Evolutionary conservation across 2,329 filamentous ascomycete genomes (phyloP).

Genomic region (Domatiomyces globalis): DNA sequence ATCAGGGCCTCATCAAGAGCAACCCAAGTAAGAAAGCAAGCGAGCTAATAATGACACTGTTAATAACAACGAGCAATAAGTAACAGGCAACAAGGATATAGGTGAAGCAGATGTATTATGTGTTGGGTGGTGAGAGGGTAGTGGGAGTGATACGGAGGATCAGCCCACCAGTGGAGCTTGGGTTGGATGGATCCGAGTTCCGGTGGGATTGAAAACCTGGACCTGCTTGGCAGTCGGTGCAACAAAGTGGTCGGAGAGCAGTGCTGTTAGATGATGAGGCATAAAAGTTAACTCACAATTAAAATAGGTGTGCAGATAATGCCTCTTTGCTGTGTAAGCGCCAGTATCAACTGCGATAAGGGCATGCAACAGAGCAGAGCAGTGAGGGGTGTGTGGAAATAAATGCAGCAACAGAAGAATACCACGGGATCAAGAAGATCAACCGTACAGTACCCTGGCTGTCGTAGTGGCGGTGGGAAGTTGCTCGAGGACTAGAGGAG

Average conservation of each 20-base stretch:
- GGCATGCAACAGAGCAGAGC: background rate
- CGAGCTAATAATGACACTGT: slow-evolving; percentile 11
- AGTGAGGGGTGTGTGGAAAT: background rate
- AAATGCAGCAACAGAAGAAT: slow-evolving; percentile 4
- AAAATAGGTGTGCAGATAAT: slow-evolving; percentile 1
- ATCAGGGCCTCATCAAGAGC: slow-evolving; percentile 16
- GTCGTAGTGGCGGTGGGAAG: background rate
- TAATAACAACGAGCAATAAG: slow-evolving; percentile 9
- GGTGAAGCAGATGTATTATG: slow-evolving; percentile 3
- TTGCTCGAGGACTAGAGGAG: background rate
- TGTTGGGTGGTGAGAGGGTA: slow-evolving; percentile 5
- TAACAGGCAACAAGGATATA: slow-evolving; percentile 3
- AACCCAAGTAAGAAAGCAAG: slow-evolving; percentile 10
- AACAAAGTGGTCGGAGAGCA: background rate
- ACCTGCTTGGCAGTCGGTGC: background rate
- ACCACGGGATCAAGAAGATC: slow-evolving; percentile 17
- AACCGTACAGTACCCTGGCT: slow-evolving; percentile 13
- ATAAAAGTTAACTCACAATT: background rate
- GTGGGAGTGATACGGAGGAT: slow-evolving; percentile 1
- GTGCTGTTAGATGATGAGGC: background rate
- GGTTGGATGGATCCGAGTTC: background rate
- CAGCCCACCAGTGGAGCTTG: background rate
- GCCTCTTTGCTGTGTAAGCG: background rate
- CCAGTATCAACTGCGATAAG: background rate
- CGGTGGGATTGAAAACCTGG: background rate